Evolutionary conservation across 2,329 filamentous ascomycete species (phyloP).

Genomic region (Ceratocystis variospora): DNA sequence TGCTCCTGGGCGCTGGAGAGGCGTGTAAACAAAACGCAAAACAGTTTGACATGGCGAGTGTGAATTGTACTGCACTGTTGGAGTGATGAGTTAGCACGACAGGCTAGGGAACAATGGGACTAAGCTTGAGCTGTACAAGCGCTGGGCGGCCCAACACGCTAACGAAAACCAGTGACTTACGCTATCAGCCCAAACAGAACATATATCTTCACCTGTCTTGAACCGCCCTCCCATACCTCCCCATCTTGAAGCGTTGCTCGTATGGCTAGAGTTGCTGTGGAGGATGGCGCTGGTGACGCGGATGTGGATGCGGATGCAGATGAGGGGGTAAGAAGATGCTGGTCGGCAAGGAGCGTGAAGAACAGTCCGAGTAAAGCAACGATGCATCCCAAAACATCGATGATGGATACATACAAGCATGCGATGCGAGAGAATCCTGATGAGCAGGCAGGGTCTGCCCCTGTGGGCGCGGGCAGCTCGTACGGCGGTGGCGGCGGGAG

Average conservation of each 20-base stretch:
- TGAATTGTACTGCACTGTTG: constrained; percentile 6
- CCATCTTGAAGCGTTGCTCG: background rate
- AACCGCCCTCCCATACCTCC: constrained; percentile 5
- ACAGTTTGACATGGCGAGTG: constrained; percentile 9
- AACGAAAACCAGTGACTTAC: background rate
- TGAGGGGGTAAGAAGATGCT: background rate
- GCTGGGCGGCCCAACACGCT: background rate
- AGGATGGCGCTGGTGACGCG: too few relatives aligned
- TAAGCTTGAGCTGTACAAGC: background rate
- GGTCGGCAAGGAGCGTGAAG: constrained; percentile 6
- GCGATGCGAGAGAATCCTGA: background rate
- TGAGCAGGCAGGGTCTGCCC: background rate
- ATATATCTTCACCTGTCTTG: constrained; percentile 4
- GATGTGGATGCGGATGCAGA: background rate
- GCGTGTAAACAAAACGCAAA: constrained; percentile 6
- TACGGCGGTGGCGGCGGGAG: background rate
- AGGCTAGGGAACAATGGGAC: background rate
- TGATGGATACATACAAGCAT: background rate
- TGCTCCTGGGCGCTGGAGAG: background rate
- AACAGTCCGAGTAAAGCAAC: constrained; percentile 5
- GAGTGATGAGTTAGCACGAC: constrained; percentile 1
- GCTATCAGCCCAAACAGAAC: constrained; percentile 3
- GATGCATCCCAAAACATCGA: constrained; percentile 3
- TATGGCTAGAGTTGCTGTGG: background rate
- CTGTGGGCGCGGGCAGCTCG: background rate